Base-by-base conservation (phyloP, 768 basidiomycete genomes). In the Phaeolepiota aurea region DNA sequence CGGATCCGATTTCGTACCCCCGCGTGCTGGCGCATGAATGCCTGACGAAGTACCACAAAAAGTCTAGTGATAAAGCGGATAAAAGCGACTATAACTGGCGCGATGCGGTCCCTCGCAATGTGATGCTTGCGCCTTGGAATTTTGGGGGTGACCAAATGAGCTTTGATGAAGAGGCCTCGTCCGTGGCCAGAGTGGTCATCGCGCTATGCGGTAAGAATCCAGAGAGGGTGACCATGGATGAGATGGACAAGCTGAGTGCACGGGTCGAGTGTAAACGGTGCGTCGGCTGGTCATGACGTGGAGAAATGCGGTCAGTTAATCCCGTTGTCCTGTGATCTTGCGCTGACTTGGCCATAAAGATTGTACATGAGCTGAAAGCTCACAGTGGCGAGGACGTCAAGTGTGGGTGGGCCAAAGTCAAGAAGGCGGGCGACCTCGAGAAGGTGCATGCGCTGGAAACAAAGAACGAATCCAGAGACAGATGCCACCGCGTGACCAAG, bases 221-320 rank as follows among this genome's bases (percentile, higher is more conserved):
- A 2, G 37, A 46, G 9, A 44, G 43, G 3, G 28, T 49, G 13
- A 52, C 52, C 0, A 37, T 37, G 15, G 31, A 40, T 1, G 37
- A 22, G 20, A 62, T 66, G 62, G 50, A 61, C 23, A 46, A 47
- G 12, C 40, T 48, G 1, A 48, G 57, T 35, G 20, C 43, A 14
- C 43, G 62, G 32, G 15, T 66, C 5, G 61, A 66, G 41, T 66
- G 62, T 38, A 14, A 52, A 18, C 49, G 54, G 11, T 66, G 62
- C 39, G 49, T n/a, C 45, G 53, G 5, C 47, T 54, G 9, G 52
- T 53, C 9, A 62, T 64, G 61, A 54, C 44, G 18, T 65, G 62
- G 62, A 53, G 38, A 23, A 52, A 44, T 40, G 63, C 59, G 35
- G 64, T 60, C 47, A 31, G 56, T 53, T 9, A 9, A n/a, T n/a